Evolutionary conservation across 129 eudicot species (phyloP).

Genomic region (Mikania micrantha): DNA sequence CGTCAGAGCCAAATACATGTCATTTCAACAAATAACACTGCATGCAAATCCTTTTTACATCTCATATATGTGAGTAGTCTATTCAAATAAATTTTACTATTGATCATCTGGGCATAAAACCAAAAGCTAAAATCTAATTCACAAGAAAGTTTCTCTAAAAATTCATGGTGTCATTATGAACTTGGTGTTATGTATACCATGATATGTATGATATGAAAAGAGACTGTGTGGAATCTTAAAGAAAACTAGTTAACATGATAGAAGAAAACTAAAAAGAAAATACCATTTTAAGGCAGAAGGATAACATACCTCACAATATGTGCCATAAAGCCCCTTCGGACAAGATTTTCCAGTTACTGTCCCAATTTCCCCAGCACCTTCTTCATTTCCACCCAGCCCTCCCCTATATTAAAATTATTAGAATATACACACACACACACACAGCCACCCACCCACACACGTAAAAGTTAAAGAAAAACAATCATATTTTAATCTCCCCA

Average conservation of each 20-base stretch:
- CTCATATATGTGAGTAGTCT: constrained; percentile 1
- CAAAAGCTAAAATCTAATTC: neutral
- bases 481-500: neutral
- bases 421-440: too few relatives aligned
- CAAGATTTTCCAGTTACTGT: constrained; percentile 71
- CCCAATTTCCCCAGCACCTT: constrained; percentile 57
- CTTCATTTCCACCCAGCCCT: constrained; percentile 51
- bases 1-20: constrained; percentile 14
- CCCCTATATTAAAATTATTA: constrained; percentile 48
- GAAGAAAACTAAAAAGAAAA: constrained; percentile 2
- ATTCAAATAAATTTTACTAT: neutral
- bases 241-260: neutral
- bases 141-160: neutral
- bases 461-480: neutral
- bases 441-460: too few relatives aligned
- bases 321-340: constrained; percentile 86
- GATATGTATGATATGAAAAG: neutral
- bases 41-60: constrained; percentile 8
- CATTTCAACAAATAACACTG: constrained; percentile 1
- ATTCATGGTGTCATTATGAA: neutral
- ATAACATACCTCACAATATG: constrained; percentile 63
- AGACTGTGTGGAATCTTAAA: neutral
- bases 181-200: neutral
- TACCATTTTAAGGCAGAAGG: constrained; percentile 1
- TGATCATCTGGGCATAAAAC: neutral